A percentile compares a stretch with the other conserved stretches of the same genome.
phyloP scores from a whole-genome alignment of 176 grass and related monocot genomes.

The Metroxylon sagu region DNA sequence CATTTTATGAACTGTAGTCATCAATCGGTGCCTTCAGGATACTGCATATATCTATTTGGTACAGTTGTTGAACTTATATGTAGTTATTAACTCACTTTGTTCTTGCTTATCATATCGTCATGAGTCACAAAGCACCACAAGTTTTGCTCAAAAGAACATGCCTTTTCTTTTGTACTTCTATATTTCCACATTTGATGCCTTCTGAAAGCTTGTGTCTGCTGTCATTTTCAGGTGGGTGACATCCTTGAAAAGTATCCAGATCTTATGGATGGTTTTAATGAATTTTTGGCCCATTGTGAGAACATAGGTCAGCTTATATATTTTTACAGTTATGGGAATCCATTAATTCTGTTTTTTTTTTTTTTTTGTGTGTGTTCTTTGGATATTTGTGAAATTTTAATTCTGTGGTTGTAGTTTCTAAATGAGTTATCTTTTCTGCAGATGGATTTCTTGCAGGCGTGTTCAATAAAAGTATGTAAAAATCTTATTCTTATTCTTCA shows the following conservation, averaged over 20 bases:
- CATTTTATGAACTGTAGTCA: too few relatives aligned
- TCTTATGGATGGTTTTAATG: conserved; percentile 89
- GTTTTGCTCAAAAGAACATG: too few relatives aligned
- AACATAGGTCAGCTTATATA: conserved; percentile 52
- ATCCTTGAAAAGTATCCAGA: conserved; percentile 81
- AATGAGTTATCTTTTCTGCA: conserved; percentile 10
- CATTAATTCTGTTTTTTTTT: conserved; percentile 8
- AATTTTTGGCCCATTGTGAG: conserved; percentile 80
- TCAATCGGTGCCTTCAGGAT: too few relatives aligned
- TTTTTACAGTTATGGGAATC: conserved; percentile 3
- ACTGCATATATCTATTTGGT: too few relatives aligned
- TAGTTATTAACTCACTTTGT: too few relatives aligned
- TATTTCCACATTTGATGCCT: not conserved
- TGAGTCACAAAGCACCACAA: too few relatives aligned
- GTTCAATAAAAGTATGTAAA: conserved; percentile 59
- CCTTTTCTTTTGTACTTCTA: too few relatives aligned
- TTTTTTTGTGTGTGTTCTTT: too few relatives aligned
- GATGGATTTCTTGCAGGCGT: conserved; percentile 80
- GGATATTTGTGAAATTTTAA: too few relatives aligned
- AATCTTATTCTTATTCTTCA: conserved; percentile 10
- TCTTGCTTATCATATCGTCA: too few relatives aligned
- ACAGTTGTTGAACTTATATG: too few relatives aligned
- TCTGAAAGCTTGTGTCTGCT: conserved; percentile 3
- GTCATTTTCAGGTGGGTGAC: conserved; percentile 52
- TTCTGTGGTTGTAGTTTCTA: not conserved